These are phyloP conservation scores for Xylaria sp. DNA, from an alignment of 2,329 filamentous ascomycete species.

Conservation along the genomic window DNA sequence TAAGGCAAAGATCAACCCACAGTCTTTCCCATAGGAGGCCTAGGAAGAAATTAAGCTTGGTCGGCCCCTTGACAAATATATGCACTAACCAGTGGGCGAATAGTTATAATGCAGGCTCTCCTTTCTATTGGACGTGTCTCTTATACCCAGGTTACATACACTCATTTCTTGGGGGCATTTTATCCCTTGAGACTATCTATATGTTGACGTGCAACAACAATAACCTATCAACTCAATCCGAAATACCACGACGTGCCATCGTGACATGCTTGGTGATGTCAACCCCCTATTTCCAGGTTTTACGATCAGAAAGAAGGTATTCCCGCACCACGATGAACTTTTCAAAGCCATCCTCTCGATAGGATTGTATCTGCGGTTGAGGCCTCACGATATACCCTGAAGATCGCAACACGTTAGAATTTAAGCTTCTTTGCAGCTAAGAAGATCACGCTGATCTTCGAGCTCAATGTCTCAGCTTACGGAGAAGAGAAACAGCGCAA, in stretches of 20 bases:
- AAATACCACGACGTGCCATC: slow-evolving; percentile 16
- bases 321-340: not conserved
- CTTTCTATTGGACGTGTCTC: slow-evolving; percentile 32
- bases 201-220: slow-evolving; percentile 16
- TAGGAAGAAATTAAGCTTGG: slow-evolving; percentile 5
- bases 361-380: not conserved
- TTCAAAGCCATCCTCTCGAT: not conserved
- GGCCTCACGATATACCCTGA: slow-evolving; percentile 30
- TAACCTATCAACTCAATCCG: slow-evolving; percentile 5
- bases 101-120: slow-evolving; percentile 24
- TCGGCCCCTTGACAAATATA: slow-evolving; percentile 10
- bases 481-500: not conserved
- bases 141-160: slow-evolving; percentile 34
- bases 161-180: slow-evolving; percentile 23
- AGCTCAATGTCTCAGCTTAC: slow-evolving; percentile 18
- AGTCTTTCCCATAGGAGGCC: not conserved
- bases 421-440: slow-evolving; percentile 36
- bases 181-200: slow-evolving; percentile 29
- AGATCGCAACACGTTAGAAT: slow-evolving; percentile 37
- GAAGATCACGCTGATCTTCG: slow-evolving; percentile 36
- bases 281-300: slow-evolving; percentile 25
- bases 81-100: slow-evolving; percentile 5
- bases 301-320: not conserved
- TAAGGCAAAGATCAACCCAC: slow-evolving; percentile 20
- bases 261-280: slow-evolving; percentile 30